These are phyloP conservation scores for Helicostylum pulchrum DNA, from an alignment of 192 early-diverging fungal genomes.

Conservation along the genomic window DNA sequence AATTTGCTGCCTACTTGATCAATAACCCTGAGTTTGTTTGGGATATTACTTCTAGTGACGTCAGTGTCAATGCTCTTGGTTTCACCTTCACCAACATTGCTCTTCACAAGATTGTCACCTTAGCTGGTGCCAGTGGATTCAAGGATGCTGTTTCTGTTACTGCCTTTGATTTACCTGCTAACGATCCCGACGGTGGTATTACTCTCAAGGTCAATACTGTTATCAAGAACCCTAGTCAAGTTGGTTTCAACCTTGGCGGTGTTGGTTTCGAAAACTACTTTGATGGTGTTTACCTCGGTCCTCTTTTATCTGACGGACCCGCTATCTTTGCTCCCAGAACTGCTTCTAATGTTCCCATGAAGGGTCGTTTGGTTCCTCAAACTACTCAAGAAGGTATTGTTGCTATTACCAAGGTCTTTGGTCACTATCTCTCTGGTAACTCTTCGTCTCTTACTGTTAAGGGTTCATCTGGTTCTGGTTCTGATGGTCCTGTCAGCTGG, in stretches of 20 bases:
- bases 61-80: constrained; percentile 52
- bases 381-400: constrained; percentile 39
- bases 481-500: constrained; percentile 36
- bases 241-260: constrained; percentile 48
- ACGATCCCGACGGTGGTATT: constrained; percentile 60
- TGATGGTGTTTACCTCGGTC: constrained; percentile 42
- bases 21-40: constrained; percentile 47
- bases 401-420: constrained; percentile 46
- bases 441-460: constrained; percentile 27
- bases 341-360: constrained; percentile 41
- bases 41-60: constrained; percentile 41
- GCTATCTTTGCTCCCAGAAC: constrained; percentile 30
- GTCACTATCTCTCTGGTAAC: constrained; percentile 47
- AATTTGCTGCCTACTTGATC: constrained; percentile 51
- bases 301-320: constrained; percentile 44
- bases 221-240: constrained; percentile 57
- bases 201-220: constrained; percentile 57
- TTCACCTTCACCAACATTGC: constrained; percentile 45
- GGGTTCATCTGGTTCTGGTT: constrained; percentile 29
- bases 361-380: constrained; percentile 52
- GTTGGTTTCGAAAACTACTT: constrained; percentile 45
- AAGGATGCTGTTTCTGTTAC: constrained; percentile 39
- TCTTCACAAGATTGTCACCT: constrained; percentile 50
- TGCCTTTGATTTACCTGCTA: constrained; percentile 51
- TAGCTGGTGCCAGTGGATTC: constrained; percentile 49